Percentiles rank a stretch among this genome's conserved stretches.
phyloP scores from a whole-genome alignment of 2,329 filamentous ascomycete genomes.

The Aureobasidium musti region DNA sequence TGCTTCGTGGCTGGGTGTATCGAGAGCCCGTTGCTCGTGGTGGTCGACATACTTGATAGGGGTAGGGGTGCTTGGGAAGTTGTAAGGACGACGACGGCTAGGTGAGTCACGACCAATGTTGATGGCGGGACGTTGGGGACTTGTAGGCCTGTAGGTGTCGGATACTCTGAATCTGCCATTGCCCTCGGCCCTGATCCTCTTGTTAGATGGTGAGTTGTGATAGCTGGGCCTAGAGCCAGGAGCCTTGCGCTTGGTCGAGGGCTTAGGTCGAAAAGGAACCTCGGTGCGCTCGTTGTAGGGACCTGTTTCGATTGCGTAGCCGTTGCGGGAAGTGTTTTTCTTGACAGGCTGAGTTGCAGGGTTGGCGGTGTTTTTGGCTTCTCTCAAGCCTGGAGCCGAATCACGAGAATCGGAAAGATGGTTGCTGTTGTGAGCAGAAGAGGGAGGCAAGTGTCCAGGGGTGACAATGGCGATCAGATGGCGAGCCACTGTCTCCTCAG shows the following conservation, averaged over 20 bases:
- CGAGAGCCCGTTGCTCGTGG: not conserved
- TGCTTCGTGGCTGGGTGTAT: not conserved
- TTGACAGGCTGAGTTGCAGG: not conserved
- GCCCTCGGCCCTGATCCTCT: not conserved
- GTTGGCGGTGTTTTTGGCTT: not conserved
- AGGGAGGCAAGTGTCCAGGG: constrained; percentile 2
- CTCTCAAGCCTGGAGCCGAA: not conserved
- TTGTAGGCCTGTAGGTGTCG: not conserved
- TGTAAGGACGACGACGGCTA: not conserved
- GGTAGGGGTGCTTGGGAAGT: too few relatives aligned
- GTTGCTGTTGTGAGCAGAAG: not conserved
- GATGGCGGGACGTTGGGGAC: not conserved
- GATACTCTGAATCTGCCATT: not conserved
- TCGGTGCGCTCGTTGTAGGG: not conserved
- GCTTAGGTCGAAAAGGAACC: not conserved
- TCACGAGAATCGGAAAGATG: too few relatives aligned
- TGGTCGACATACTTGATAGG: not conserved
- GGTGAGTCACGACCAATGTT: too few relatives aligned
- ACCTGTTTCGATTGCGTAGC: not conserved
- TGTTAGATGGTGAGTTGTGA: not conserved
- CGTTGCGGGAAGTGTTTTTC: not conserved
- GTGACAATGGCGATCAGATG: constrained; percentile 5
- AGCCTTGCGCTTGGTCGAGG: not conserved
- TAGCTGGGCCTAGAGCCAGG: too few relatives aligned
- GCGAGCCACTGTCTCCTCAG: not conserved